A percentile compares a stretch with the other conserved stretches of the same genome.
Conservation (phyloP, 2,329 filamentous ascomycete species). For the Ampelomyces quisqualis region DNA sequence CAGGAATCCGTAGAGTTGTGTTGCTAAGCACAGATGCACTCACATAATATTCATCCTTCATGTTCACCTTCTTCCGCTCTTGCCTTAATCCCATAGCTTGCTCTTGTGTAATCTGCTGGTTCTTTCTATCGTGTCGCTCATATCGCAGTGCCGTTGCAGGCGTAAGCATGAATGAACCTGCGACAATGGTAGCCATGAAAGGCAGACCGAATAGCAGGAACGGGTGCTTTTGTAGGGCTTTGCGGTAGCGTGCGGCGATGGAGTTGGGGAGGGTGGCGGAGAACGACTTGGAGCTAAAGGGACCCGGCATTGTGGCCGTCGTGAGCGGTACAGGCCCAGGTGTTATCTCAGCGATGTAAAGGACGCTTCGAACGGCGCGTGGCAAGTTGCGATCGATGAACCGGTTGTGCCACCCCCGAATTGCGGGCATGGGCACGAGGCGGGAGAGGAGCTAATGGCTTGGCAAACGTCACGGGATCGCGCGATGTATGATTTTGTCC, state of each 20-base stretch:
- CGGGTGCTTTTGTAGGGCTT: constrained; percentile 71
- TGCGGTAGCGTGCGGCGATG: constrained; percentile 75
- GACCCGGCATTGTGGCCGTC: constrained; percentile 51
- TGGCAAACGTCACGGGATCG: constrained; percentile 12
- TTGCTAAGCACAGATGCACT: constrained; percentile 41
- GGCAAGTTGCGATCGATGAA: not conserved
- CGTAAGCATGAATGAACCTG: constrained; percentile 89
- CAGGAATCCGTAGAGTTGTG: no score
- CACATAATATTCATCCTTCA: constrained; percentile 85
- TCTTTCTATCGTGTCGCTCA: constrained; percentile 87
- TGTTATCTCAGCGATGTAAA: not conserved
- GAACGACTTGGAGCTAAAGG: constrained; percentile 63
- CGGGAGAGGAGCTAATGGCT: constrained; percentile 3
- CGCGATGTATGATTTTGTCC: constrained; percentile 4
- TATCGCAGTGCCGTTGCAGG: constrained; percentile 92
- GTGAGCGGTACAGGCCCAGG: not conserved
- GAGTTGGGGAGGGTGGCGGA: constrained; percentile 58
- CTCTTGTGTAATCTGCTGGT: constrained; percentile 79
- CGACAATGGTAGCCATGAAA: constrained; percentile 86
- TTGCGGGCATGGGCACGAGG: not conserved
- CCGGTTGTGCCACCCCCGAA: not conserved
- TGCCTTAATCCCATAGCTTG: constrained; percentile 82
- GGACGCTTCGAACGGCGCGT: not conserved
- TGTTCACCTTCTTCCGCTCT: constrained; percentile 69
- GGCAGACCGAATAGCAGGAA: constrained; percentile 93